Base-by-base conservation (phyloP, 495 filamentous ascomycete genomes). In the Sporormia fimetaria region DNA sequence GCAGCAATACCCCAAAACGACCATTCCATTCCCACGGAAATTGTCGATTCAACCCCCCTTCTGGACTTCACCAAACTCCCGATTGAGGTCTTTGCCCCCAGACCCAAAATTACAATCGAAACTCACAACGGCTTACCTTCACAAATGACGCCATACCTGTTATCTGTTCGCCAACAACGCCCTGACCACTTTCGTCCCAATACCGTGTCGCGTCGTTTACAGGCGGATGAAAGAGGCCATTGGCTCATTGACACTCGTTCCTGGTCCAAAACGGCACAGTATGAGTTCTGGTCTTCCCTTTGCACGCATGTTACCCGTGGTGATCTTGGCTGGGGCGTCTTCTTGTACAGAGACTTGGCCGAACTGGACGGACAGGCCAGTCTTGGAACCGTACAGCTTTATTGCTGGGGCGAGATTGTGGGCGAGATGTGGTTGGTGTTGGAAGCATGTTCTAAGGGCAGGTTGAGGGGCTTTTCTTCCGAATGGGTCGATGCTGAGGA, bases 351-450 rank as follows among this genome's bases (percentile, higher is more conserved):
- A 15, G 42, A 38, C 5, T n/a, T n/a, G n/a, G 31, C 7, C 14
- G 27, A 12, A 18, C 16, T 25, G 18, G 21, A 38, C 10, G 22
- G 37, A 29, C 15, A 21, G 4, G 4, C 0, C 17, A 21, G 31
- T 11, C 32, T 54, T 11, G 47, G 51, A 17, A 4, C 23, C 12
- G 39, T 51, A 23, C 38, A 39, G 4, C 32, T 55, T 1, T 48
- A 55, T 35, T 50, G 47, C 32, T 51, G 46, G 47, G 51, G 42
- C 3, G 47, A 55, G 30, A 16, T 55, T 4, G 46, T 48, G 4
- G 47, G 47, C 14, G 28, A 43, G 14, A 41, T 40, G 12, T 55
- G 47, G 47, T 31, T 55, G n/a, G 29, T 8, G 1, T 17, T 55
- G 0, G 50, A 45, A 45, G 25, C 46, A 8, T 49, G 31, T 16